Evolutionary conservation across 306 rosid genomes (phyloP).

Genomic region (Quercus alba): DNA sequence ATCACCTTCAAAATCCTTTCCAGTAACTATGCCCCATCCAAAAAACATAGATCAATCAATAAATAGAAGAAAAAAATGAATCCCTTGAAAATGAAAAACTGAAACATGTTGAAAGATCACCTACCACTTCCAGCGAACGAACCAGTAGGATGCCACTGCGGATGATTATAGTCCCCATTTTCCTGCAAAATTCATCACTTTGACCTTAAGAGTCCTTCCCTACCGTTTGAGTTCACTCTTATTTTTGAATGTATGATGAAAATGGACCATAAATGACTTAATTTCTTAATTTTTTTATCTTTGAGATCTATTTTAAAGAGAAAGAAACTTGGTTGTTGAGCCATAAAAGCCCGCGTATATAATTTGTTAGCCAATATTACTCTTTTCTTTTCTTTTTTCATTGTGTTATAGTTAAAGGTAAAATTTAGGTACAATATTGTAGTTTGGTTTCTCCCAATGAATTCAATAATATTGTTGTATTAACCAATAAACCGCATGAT

Average conservation of each 20-base stretch:
- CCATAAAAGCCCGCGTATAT: neutral
- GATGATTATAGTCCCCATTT: constrained; percentile 46
- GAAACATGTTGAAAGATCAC: neutral
- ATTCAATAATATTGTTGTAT: no score
- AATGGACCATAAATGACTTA: neutral
- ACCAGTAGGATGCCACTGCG: constrained; percentile 38
- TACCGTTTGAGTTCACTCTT: neutral
- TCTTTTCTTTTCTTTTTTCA: no score
- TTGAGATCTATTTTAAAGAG: neutral
- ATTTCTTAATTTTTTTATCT: neutral
- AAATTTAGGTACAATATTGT: no score
- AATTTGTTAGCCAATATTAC: neutral
- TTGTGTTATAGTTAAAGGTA: no score
- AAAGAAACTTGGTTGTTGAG: neutral
- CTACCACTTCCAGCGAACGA: constrained; percentile 71
- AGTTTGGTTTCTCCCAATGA: no score
- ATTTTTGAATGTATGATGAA: neutral
- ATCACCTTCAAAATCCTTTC: constrained; percentile 64
- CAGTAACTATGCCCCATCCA: constrained; percentile 36
- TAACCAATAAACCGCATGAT: no score
- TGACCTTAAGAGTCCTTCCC: constrained; percentile 1
- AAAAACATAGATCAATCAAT: constrained; percentile 1
- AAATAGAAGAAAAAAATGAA: neutral
- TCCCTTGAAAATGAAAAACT: neutral
- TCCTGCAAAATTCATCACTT: constrained; percentile 50